phyloP scores from a whole-genome alignment of 2,329 filamentous ascomycete species.

The Zasmidium cellare region DNA sequence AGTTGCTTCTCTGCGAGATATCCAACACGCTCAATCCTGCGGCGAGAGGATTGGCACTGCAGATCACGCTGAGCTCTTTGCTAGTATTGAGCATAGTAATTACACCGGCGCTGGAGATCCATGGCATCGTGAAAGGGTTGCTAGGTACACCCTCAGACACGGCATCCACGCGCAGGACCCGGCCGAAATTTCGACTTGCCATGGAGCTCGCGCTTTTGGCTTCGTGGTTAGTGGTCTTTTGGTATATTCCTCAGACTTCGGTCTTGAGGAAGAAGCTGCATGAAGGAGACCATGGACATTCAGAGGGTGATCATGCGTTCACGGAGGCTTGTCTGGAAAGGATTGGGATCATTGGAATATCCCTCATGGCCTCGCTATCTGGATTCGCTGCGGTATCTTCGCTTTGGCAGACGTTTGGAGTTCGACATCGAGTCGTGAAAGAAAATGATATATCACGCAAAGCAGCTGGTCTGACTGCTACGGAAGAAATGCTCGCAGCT shows the following conservation, averaged over 20 bases:
- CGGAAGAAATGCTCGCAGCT: constrained; percentile 73
- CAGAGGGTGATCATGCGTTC: constrained; percentile 45
- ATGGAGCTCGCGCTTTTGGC: constrained; percentile 64
- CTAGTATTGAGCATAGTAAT: constrained; percentile 71
- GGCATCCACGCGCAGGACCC: constrained; percentile 57
- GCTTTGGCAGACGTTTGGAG: constrained; percentile 79
- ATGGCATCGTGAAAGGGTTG: constrained; percentile 52
- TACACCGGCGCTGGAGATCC: constrained; percentile 77
- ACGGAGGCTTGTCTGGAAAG: constrained; percentile 61
- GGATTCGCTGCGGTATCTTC: constrained; percentile 87
- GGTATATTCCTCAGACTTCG: constrained; percentile 53
- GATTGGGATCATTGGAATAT: constrained; percentile 81
- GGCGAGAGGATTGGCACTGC: constrained; percentile 67
- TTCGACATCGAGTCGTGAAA: constrained; percentile 57
- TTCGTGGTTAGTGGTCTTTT: constrained; percentile 72
- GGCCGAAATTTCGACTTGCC: constrained; percentile 47
- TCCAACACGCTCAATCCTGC: constrained; percentile 69
- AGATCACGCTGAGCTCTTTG: constrained; percentile 68
- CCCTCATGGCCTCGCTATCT: constrained; percentile 82
- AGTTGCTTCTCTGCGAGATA: constrained; percentile 82
- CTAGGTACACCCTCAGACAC: constrained; percentile 63
- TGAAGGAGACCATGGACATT: constrained; percentile 35
- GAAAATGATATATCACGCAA: constrained; percentile 76
- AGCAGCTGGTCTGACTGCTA: constrained; percentile 74
- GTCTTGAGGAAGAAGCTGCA: constrained; percentile 41